These are phyloP conservation scores for Prunella vulgaris DNA, from an alignment of 257 asterid species.

Conservation along the genomic window DNA sequence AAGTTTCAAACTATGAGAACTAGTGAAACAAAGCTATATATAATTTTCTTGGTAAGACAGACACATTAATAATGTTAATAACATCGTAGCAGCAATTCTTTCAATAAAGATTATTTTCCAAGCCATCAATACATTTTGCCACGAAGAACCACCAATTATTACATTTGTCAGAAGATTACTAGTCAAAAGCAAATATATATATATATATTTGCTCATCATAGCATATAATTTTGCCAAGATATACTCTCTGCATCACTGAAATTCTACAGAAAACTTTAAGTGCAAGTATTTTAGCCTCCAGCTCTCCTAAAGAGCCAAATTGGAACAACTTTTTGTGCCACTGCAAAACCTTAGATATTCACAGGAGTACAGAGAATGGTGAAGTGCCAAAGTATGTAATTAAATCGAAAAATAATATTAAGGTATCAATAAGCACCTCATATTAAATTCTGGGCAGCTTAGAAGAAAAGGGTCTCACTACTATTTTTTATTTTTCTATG, in stretches of 20 bases:
- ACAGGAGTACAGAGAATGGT: background rate
- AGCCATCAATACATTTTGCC: slow-evolving; percentile 10
- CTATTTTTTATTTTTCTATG: background rate
- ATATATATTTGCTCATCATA: too few relatives aligned
- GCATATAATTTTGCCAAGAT: slow-evolving; percentile 1
- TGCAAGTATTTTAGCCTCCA: background rate
- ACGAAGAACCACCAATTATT: slow-evolving; percentile 4
- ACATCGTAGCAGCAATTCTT: background rate
- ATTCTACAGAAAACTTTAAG: background rate
- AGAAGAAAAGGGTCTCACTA: background rate
- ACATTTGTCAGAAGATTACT: background rate
- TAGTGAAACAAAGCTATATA: slow-evolving; percentile 11
- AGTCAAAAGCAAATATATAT: background rate
- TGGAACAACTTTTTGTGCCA: background rate
- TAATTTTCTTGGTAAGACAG: background rate
- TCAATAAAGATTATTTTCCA: background rate
- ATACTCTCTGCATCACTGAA: slow-evolving; percentile 4
- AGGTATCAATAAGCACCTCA: slow-evolving; percentile 2
- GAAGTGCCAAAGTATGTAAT: background rate
- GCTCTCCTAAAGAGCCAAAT: background rate
- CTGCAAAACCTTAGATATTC: background rate
- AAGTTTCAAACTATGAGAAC: slow-evolving; percentile 10
- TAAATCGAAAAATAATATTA: background rate
- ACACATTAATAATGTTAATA: background rate
- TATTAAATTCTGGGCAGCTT: background rate